These are phyloP conservation scores for Pochonia chlamydosporia DNA, from an alignment of 2,329 filamentous ascomycete species.

Conservation along the genomic window DNA sequence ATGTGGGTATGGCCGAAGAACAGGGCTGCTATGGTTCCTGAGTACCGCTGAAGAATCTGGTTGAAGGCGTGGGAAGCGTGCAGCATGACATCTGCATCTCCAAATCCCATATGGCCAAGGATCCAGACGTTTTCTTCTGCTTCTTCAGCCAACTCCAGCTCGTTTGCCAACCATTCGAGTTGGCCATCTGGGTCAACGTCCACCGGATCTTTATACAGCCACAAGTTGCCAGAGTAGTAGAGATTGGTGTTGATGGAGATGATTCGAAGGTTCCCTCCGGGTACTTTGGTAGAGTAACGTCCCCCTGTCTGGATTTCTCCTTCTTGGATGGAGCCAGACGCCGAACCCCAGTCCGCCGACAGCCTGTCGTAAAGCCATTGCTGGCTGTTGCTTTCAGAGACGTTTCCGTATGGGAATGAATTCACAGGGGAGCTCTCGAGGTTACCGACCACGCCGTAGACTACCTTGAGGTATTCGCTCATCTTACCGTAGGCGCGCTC, in stretches of 20 bases:
- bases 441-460: background rate
- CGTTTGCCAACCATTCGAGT: background rate
- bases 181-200: background rate
- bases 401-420: background rate
- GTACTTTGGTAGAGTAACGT: constrained; percentile 17
- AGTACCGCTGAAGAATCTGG: constrained; percentile 45
- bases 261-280: constrained; percentile 41
- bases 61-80: constrained; percentile 47
- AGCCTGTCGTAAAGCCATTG: background rate
- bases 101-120: constrained; percentile 50
- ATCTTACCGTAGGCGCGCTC: background rate
- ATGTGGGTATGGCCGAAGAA: constrained; percentile 54
- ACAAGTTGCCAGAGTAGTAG: constrained; percentile 51
- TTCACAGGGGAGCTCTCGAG: background rate
- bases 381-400: background rate
- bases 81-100: constrained; percentile 42
- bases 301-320: background rate
- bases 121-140: constrained; percentile 47
- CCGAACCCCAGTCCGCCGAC: background rate
- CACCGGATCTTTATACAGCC: constrained; percentile 26
- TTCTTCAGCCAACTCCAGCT: constrained; percentile 43
- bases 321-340: too few relatives aligned
- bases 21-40: constrained; percentile 45
- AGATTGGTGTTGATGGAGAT: constrained; percentile 54
- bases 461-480: background rate